These are phyloP conservation scores for Echium plantagineum DNA, from an alignment of 257 asterid genomes.

Conservation along the genomic window DNA sequence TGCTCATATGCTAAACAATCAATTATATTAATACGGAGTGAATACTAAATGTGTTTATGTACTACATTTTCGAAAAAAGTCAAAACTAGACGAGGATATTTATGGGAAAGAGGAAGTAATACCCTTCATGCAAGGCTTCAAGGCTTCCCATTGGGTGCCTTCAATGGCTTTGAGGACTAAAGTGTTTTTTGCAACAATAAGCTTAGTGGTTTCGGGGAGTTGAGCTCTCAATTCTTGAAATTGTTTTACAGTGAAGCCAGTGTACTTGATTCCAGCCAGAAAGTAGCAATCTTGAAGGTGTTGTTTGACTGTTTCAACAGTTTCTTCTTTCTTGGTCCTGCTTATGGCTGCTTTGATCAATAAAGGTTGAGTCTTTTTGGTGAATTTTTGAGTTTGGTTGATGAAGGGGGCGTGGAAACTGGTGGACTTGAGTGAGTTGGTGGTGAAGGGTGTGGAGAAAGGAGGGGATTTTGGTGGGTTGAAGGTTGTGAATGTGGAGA, in stretches of 20 bases:
- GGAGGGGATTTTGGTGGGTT: slow-evolving; percentile 15
- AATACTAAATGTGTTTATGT: too few species aligned
- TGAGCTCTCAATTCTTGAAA: slow-evolving; percentile 65
- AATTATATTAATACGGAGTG: too few species aligned
- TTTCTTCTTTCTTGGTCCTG: slow-evolving; percentile 85
- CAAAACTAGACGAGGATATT: too few species aligned
- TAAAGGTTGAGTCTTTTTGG: slow-evolving; percentile 19
- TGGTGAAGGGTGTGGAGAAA: slow-evolving; percentile 13
- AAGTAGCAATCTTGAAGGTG: slow-evolving; percentile 64
- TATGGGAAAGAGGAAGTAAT: slow-evolving; percentile 25
- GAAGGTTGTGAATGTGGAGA: slow-evolving; percentile 44
- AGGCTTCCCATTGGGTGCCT: slow-evolving; percentile 72
- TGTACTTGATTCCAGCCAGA: slow-evolving; percentile 78
- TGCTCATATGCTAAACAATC: too few species aligned
- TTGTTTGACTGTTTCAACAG: slow-evolving; percentile 59
- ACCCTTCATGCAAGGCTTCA: slow-evolving; percentile 87
- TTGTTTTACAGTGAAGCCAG: slow-evolving; percentile 73
- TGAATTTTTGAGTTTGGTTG: slow-evolving; percentile 14
- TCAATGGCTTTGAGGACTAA: slow-evolving; percentile 78
- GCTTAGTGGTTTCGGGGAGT: slow-evolving; percentile 64
- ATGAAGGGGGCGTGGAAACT: slow-evolving; percentile 37
- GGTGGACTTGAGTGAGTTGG: slow-evolving; percentile 55
- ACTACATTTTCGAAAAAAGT: too few species aligned
- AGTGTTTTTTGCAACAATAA: slow-evolving; percentile 84
- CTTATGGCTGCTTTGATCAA: slow-evolving; percentile 67